These are phyloP conservation scores for Raddia guianensis DNA, from an alignment of 176 grass and related monocot genomes.

Conservation along the genomic window DNA sequence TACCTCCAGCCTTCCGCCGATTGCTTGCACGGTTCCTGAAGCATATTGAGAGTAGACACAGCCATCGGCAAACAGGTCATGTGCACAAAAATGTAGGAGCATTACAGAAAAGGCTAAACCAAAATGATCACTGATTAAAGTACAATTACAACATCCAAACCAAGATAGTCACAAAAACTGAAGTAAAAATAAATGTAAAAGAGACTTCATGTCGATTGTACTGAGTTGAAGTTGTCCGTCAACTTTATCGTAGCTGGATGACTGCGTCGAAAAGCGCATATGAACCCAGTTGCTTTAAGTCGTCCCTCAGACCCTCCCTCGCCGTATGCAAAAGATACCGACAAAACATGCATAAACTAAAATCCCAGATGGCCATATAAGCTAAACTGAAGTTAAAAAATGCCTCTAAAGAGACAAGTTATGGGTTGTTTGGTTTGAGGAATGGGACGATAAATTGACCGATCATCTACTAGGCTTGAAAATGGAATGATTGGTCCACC, in stretches of 20 bases:
- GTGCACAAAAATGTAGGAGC: constrained; percentile 20
- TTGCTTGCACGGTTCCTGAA: constrained; percentile 54
- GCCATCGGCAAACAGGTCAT: constrained; percentile 25
- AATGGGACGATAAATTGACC: no score
- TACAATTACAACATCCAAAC: neutral
- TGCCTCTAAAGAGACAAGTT: neutral
- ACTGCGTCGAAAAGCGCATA: neutral
- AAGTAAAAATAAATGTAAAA: neutral
- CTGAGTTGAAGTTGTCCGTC: neutral
- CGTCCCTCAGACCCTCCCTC: neutral
- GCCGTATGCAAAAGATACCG: constrained; percentile 1
- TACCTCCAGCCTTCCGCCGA: constrained; percentile 60
- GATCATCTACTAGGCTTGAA: no score
- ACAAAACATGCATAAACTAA: constrained; percentile 11
- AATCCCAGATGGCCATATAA: neutral
- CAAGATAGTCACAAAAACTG: neutral
- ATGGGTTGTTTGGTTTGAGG: no score
- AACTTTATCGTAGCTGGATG: neutral
- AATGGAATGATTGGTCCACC: no score
- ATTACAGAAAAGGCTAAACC: neutral
- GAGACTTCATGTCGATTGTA: neutral
- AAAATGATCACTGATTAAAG: constrained; percentile 15
- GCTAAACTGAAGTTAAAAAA: neutral
- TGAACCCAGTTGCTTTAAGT: neutral
- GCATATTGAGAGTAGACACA: constrained; percentile 34